Evolutionary conservation across 2,329 filamentous ascomycete genomes (phyloP).

Genomic region (Mycocentrospora acerina): DNA sequence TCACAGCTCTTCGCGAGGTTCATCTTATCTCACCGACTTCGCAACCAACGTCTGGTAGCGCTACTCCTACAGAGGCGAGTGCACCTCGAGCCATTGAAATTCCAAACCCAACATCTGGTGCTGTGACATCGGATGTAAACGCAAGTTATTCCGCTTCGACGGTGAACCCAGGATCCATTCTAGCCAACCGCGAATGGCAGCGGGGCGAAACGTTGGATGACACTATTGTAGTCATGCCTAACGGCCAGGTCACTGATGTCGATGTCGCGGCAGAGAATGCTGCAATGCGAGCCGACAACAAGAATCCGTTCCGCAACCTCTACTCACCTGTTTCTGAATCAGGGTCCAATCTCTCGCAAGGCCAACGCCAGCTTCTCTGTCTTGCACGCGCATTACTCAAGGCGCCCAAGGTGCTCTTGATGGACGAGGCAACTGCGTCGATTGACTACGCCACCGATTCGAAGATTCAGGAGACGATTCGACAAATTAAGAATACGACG

Average conservation of each 20-base stretch:
- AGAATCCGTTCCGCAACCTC: constrained; percentile 90
- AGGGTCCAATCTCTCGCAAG: constrained; percentile 91
- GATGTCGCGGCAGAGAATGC: constrained; percentile 22
- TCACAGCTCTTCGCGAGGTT: constrained; percentile 80
- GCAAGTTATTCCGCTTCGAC: constrained; percentile 33
- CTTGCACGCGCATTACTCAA: constrained; percentile 91
- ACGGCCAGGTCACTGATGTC: constrained; percentile 32
- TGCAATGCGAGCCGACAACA: constrained; percentile 67
- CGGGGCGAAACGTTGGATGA: constrained; percentile 31
- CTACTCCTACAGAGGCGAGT: constrained; percentile 18
- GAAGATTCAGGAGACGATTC: constrained; percentile 95
- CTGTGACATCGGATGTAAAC: constrained; percentile 28
- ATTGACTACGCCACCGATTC: constrained; percentile 96
- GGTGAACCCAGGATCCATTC: constrained; percentile 34
- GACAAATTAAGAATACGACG: constrained; percentile 87
- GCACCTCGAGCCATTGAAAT: constrained; percentile 32
- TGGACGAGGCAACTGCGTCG: constrained; percentile 97
- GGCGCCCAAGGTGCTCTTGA: constrained; percentile 87
- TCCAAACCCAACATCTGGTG: constrained; percentile 31
- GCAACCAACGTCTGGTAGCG: constrained; percentile 29
- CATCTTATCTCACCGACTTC: constrained; percentile 69
- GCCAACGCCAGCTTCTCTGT: constrained; percentile 91
- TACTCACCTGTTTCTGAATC: constrained; percentile 83
- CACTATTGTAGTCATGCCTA: constrained; percentile 34
- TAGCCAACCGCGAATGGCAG: constrained; percentile 31